phyloP scores from a whole-genome alignment of 257 asterid species.

The Phtheirospermum japonicum region DNA sequence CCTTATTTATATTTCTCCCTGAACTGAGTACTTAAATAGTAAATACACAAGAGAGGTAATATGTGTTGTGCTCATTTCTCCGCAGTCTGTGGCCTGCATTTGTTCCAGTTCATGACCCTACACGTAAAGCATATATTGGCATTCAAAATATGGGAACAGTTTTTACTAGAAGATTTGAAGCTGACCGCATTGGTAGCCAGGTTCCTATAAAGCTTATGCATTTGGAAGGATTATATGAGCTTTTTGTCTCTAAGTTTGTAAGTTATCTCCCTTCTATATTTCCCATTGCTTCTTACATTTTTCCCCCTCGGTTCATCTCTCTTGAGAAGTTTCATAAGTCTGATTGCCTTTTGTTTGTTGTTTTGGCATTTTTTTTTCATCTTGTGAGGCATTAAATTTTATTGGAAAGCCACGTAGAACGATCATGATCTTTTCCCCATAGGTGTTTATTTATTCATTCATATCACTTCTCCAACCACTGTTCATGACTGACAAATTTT shows the following conservation, averaged over 20 bases:
- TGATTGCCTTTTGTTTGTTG: conserved; percentile 2
- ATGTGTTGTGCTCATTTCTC: conserved; percentile 23
- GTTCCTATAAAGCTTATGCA: conserved; percentile 97
- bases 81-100: conserved; percentile 98
- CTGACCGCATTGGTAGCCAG: conserved; percentile 90
- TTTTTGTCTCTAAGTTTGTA: conserved; percentile 81
- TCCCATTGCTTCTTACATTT: conserved; percentile 3
- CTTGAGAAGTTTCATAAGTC: conserved; percentile 1
- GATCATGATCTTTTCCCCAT: conserved; percentile 5
- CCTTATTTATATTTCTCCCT: conserved; percentile 12
- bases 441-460: conserved; percentile 2
- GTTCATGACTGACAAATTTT: background rate
- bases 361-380: conserved; percentile 14
- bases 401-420: conserved; percentile 15
- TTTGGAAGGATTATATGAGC: conserved; percentile 93
- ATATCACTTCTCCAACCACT: background rate
- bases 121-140: conserved; percentile 92
- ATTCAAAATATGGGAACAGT: conserved; percentile 96
- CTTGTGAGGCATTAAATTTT: conserved; percentile 12
- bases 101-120: conserved; percentile 99
- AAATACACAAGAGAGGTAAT: conserved; percentile 24
- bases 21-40: conserved; percentile 22
- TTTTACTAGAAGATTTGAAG: conserved; percentile 94
- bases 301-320: conserved; percentile 20
- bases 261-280: conserved; percentile 26